Evolutionary conservation across 2,329 filamentous ascomycete genomes (phyloP).

Genomic region (Tolypocladium guangdongense): DNA sequence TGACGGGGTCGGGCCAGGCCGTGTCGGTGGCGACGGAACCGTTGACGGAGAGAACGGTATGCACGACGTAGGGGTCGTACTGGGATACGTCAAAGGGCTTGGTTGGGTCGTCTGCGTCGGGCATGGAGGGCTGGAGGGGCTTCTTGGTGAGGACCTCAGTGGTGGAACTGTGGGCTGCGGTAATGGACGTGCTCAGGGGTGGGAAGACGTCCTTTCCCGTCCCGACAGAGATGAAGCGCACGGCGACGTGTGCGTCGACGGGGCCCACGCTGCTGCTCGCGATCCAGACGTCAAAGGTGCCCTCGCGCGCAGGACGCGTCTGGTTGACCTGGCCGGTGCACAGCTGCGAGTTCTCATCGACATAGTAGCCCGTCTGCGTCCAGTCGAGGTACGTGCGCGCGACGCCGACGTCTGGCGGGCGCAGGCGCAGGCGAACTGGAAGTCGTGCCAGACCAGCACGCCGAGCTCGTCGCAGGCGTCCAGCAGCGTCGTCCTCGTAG

Average conservation of each 20-base stretch:
- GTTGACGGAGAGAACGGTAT: constrained; percentile 28
- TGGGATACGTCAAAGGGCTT: neutral
- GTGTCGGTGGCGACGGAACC: constrained; percentile 32
- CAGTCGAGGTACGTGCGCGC: constrained; percentile 30
- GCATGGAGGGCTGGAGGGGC: constrained; percentile 8
- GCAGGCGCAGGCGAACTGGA: constrained; percentile 58
- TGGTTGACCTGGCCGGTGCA: constrained; percentile 20
- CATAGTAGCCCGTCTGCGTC: constrained; percentile 13
- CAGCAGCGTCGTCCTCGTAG: constrained; percentile 54
- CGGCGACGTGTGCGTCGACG: constrained; percentile 14
- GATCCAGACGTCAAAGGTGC: constrained; percentile 31
- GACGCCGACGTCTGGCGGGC: constrained; percentile 48
- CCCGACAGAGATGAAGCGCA: constrained; percentile 30
- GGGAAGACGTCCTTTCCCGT: constrained; percentile 24
- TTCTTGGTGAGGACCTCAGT: constrained; percentile 21
- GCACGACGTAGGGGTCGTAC: constrained; percentile 33
- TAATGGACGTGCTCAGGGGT: constrained; percentile 12
- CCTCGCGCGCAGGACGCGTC: constrained; percentile 21
- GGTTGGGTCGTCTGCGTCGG: constrained; percentile 20
- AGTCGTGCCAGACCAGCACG: constrained; percentile 62
- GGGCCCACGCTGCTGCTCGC: constrained; percentile 18
- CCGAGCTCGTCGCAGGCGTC: constrained; percentile 58
- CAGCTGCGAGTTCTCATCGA: neutral
- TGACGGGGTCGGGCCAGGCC: constrained; percentile 52
- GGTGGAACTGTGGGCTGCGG: constrained; percentile 23